phyloP scores from a whole-genome alignment of 2,329 filamentous ascomycete species.

The Daldinia sp. region DNA sequence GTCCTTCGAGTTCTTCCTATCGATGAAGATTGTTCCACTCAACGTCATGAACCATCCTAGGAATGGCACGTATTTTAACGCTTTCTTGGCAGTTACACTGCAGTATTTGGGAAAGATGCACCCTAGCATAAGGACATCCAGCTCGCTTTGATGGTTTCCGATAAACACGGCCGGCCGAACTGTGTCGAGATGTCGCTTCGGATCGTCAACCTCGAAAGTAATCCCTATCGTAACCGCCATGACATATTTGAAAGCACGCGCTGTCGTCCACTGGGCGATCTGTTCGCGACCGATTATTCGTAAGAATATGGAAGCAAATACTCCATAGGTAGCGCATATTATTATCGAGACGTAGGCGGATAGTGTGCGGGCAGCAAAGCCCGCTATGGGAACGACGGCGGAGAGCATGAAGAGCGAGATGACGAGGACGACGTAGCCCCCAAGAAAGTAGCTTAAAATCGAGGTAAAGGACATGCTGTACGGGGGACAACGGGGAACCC shows the following conservation, averaged over 20 bases:
- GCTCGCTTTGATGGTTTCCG: slow-evolving; percentile 94
- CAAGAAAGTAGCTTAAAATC: slow-evolving; percentile 55
- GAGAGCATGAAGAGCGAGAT: slow-evolving; percentile 70
- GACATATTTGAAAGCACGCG: slow-evolving; percentile 77
- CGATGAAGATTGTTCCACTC: slow-evolving; percentile 92
- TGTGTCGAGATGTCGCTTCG: slow-evolving; percentile 67
- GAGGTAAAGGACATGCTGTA: slow-evolving; percentile 43
- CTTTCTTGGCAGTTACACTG: slow-evolving; percentile 91
- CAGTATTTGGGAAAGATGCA: slow-evolving; percentile 89
- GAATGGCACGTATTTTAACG: slow-evolving; percentile 79
- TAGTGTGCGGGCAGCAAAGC: slow-evolving; percentile 74
- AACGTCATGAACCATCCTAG: slow-evolving; percentile 94
- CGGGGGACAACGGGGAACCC: slow-evolving; percentile 26
- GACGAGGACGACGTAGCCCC: slow-evolving; percentile 61
- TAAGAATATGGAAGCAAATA: slow-evolving; percentile 75
- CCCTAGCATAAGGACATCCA: slow-evolving; percentile 93
- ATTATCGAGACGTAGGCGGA: slow-evolving; percentile 71
- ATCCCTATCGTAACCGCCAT: slow-evolving; percentile 82
- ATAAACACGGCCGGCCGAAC: slow-evolving; percentile 87
- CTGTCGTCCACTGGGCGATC: slow-evolving; percentile 86
- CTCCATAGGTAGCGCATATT: slow-evolving; percentile 74
- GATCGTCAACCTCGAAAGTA: slow-evolving; percentile 77
- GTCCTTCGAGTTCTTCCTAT: slow-evolving; percentile 83
- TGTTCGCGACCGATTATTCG: slow-evolving; percentile 75
- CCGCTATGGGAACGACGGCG: slow-evolving; percentile 63